Evolutionary conservation across 2,329 filamentous ascomycete species (phyloP), one percentile per base, ranked within the genome.

Genomic region (Emericellopsis cladophorae): DNA sequence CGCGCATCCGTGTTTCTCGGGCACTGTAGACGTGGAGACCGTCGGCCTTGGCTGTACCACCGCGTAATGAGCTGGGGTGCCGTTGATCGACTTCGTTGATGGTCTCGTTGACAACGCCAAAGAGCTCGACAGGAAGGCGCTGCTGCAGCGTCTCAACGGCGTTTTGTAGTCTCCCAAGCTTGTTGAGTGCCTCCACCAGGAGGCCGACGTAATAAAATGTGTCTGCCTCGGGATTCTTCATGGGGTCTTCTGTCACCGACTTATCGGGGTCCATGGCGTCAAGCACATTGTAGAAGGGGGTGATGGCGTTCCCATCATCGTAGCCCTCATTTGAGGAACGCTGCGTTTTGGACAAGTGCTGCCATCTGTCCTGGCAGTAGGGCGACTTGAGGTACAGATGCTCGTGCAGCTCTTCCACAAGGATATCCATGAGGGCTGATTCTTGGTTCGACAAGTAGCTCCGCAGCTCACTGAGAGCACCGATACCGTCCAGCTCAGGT

Each of bases 351-450:
- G 81, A 73, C 44, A 94, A 76, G 44, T 74, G 76, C 60, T 94
- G 93, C 92, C 92, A 98, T 49, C 92, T 74, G 56, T 95, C 87
- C 56, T 95, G 88, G 55, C 90, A 96, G 57, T 98, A 98, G 0
- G 90, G 92, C 4, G 90, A 96, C 58, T 96, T 96, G 32, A 98
- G 76, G 56, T 98, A 98, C 4, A 98, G 71, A 61, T 98, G 92
- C 57, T 94, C 92, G 56, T 98, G 92, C 29, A 98, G 69, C 60
- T 98, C 92, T 57, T 98, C 92, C n/a, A 96, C 80, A 42, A 98
- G 60, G 40, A 96, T 96, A 54, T 98, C 92, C 54, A 90, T 90
- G 47, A 98, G 65, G 0, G 86, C 77, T 23, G 82, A 84, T 63
- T 98, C 92, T 57, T 98, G 93, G 54, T 95, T 96, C 44, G 80